A percentile compares a stretch with the other conserved stretches of the same genome.
phyloP scores from a whole-genome alignment of 2,329 filamentous ascomycete species.

The Beauveria brongniartii region DNA sequence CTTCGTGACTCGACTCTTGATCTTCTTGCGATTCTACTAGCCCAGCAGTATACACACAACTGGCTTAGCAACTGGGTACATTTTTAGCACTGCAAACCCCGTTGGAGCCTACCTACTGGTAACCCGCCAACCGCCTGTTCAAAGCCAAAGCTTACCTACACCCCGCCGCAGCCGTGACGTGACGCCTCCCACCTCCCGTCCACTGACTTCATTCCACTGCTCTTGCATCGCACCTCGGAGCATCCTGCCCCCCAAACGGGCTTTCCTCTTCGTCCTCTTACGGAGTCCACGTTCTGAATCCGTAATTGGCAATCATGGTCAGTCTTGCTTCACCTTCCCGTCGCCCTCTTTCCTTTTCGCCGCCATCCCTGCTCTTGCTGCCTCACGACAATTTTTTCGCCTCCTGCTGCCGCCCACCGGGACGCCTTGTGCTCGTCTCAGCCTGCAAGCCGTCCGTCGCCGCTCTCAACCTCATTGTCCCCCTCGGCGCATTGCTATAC shows the following conservation, averaged over 20 bases:
- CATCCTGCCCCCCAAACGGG: conserved; percentile 3
- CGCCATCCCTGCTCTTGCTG: neutral
- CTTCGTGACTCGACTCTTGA: no score
- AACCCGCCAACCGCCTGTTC: neutral
- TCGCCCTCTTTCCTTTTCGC: neutral
- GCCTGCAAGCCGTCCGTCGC: neutral
- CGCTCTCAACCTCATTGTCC: neutral
- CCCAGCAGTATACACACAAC: neutral
- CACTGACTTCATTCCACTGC: conserved; percentile 2
- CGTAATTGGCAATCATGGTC: conserved; percentile 10
- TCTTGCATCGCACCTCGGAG: conserved; percentile 8
- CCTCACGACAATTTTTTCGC: conserved; percentile 8
- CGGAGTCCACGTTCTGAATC: neutral
- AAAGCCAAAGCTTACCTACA: neutral
- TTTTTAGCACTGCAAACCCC: neutral
- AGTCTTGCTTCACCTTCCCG: neutral
- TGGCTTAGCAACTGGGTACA: no score
- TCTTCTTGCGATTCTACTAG: no score
- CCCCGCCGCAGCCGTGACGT: conserved; percentile 10
- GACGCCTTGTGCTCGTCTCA: conserved; percentile 11
- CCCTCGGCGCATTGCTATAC: neutral
- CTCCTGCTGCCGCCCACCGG: conserved; percentile 1
- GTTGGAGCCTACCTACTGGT: neutral
- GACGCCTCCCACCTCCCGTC: conserved; percentile 6
- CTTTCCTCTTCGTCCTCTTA: conserved; percentile 8